A percentile compares a stretch with the other conserved stretches of the same genome.
Conservation (phyloP, 139 green algal species). For the Gonium pectorale region DNA sequence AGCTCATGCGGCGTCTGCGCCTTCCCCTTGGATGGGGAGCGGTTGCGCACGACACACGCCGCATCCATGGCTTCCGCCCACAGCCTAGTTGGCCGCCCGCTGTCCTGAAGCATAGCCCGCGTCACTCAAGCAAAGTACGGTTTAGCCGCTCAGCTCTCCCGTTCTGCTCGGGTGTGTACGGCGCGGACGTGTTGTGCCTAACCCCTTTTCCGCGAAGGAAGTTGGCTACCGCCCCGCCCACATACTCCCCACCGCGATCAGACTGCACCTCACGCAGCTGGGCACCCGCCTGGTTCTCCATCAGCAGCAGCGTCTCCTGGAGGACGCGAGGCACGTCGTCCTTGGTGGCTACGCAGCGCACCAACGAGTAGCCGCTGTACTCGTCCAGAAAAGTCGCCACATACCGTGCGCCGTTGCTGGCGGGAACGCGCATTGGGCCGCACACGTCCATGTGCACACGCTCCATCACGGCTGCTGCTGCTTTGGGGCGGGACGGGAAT, state of each 20-base stretch:
- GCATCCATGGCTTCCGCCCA: not conserved
- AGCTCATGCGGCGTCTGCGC: not conserved
- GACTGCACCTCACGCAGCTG: constrained; percentile 5
- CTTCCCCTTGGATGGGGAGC: not conserved
- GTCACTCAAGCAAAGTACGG: constrained; percentile 37
- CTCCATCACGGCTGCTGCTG: not conserved
- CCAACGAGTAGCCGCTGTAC: not conserved
- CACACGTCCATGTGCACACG: constrained; percentile 17
- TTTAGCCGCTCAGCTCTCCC: constrained; percentile 48
- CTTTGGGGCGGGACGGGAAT: not conserved
- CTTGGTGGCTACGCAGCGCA: not conserved
- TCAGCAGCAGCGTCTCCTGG: too few species aligned
- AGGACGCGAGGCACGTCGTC: not conserved
- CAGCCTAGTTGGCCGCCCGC: not conserved
- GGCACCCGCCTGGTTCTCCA: not conserved
- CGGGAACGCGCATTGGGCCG: not conserved
- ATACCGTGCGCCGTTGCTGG: not conserved
- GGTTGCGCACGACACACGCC: not conserved
- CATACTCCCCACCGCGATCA: constrained; percentile 39
- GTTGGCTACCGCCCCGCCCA: not conserved
- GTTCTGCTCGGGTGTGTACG: constrained; percentile 49
- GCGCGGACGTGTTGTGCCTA: not conserved
- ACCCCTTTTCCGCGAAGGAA: constrained; percentile 9
- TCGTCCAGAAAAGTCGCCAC: not conserved
- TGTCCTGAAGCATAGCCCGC: not conserved